These are phyloP conservation scores for Antrodiella citrinella DNA, from an alignment of 768 basidiomycete genomes.

Conservation along the genomic window DNA sequence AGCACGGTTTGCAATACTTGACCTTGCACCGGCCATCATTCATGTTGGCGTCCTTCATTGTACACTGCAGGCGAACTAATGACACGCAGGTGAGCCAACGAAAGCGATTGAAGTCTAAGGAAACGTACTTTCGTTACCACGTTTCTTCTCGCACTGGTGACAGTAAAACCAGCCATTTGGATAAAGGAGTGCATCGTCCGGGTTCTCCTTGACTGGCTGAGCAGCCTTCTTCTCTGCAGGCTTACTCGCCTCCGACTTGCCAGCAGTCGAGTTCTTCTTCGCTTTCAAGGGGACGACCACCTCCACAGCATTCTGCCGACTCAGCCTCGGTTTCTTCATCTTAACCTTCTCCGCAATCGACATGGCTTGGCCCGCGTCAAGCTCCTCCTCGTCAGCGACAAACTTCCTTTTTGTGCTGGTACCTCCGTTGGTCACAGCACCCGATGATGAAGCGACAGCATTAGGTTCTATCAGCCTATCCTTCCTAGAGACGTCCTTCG, in stretches of 20 bases:
- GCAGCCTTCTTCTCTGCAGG: slow-evolving; percentile 21
- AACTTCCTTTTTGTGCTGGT: slow-evolving; percentile 21
- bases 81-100: slow-evolving; percentile 1
- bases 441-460: not conserved
- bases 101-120: not conserved
- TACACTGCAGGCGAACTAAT: slow-evolving; percentile 32
- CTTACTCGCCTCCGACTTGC: not conserved
- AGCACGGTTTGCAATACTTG: slow-evolving; percentile 58
- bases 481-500: slow-evolving; percentile 32
- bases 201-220: slow-evolving; percentile 5
- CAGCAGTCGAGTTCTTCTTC: not conserved
- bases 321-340: not conserved
- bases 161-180: slow-evolving; percentile 45
- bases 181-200: slow-evolving; percentile 15
- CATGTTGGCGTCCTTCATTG: slow-evolving; percentile 18
- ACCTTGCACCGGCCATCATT: slow-evolving; percentile 39
- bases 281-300: not conserved
- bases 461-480: slow-evolving; percentile 38
- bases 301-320: not conserved
- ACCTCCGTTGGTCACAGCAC: slow-evolving; percentile 11
- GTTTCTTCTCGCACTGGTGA: slow-evolving; percentile 66
- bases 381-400: slow-evolving; percentile 7
- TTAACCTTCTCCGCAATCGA: not conserved
- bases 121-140: slow-evolving; percentile 39
- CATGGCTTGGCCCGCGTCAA: not conserved